phyloP scores from a whole-genome alignment of 1,284 basidiomycete species.

The Malassezia globosa region DNA sequence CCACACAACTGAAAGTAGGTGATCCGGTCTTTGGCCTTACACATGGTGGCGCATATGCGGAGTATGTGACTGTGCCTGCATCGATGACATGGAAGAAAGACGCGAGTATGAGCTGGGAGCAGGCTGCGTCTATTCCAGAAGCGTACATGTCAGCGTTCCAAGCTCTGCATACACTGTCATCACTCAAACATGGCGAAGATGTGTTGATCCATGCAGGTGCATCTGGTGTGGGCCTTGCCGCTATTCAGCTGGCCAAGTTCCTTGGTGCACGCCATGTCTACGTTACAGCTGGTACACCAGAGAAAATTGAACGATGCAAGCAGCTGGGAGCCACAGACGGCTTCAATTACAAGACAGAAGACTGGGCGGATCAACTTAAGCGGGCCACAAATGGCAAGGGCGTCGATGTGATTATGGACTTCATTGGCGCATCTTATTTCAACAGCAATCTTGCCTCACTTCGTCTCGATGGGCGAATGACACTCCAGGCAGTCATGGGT shows the following conservation, averaged over 20 bases:
- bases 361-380: slow-evolving; percentile 59
- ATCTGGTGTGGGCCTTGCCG: slow-evolving; percentile 67
- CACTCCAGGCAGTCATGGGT: slow-evolving; percentile 59
- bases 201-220: slow-evolving; percentile 72
- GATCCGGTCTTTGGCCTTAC: slow-evolving; percentile 79
- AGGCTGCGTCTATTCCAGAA: slow-evolving; percentile 51
- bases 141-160: slow-evolving; percentile 42
- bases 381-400: slow-evolving; percentile 25
- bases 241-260: slow-evolving; percentile 72
- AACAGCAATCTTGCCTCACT: slow-evolving; percentile 66
- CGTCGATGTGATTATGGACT: slow-evolving; percentile 74
- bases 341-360: slow-evolving; percentile 74
- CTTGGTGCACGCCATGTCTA: slow-evolving; percentile 53
- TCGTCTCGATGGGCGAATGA: slow-evolving; percentile 67
- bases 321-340: slow-evolving; percentile 57
- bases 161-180: slow-evolving; percentile 25
- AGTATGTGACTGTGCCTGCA: slow-evolving; percentile 64
- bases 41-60: slow-evolving; percentile 67
- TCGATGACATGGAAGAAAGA: slow-evolving; percentile 69
- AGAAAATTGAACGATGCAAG: slow-evolving; percentile 70
- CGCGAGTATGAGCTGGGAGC: slow-evolving; percentile 61
- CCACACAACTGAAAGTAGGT: slow-evolving; percentile 48
- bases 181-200: slow-evolving; percentile 57
- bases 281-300: slow-evolving; percentile 66
- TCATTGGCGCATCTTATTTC: slow-evolving; percentile 74